Base-by-base conservation (phyloP, 2,329 filamentous ascomycete genomes). In the Shiraia bambusicola region DNA sequence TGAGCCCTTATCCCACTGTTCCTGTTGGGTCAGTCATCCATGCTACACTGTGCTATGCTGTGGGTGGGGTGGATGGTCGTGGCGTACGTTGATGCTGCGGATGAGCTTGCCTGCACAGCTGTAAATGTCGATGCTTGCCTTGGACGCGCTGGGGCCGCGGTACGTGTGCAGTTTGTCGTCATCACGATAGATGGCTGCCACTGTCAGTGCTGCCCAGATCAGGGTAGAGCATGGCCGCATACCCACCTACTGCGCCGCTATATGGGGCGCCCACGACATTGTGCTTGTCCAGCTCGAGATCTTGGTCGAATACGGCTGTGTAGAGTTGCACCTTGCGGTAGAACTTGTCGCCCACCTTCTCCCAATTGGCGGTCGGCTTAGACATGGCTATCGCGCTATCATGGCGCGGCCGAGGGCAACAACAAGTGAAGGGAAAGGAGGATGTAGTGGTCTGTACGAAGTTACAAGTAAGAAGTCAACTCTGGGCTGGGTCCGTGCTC, bases 301-400 rank as follows among this genome's bases (percentile, higher is more conserved):
- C 90, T 65, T 87, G 82, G 71, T 95, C 90, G 69, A 97, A 98
- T 52, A 97, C 81, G 54, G 84, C 87, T 47, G 90, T 91, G 76
- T 97, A 98, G 47, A 95, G 82, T 70, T 92, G 87, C 42, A 88
- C 84, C 75, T 95, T 96, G 69, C 92, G 88, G 75, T 97, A 98
- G 77, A 94, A 97, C 62, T 83, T 86, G 71, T 94, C 87, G 65
- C 89, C 93, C 54, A 97, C 83, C 70, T 82, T 87, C 76, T 95
- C 90, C 93, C 93, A 98, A 70, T 92, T 88, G 60, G 88, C 87
- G 59, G 88, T 88, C 62, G 91, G 80, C 62, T 82, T 84, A 33
- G 65, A 67, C 65, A 69, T 69, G 52, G 45, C 58, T 49, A 53
- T 41, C 50, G 47, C 25, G 45, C 13, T 37, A 51, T 47, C 55